Evolutionary conservation across 1,284 basidiomycete genomes (phyloP).

Genomic region (Tilletia walkeri): DNA sequence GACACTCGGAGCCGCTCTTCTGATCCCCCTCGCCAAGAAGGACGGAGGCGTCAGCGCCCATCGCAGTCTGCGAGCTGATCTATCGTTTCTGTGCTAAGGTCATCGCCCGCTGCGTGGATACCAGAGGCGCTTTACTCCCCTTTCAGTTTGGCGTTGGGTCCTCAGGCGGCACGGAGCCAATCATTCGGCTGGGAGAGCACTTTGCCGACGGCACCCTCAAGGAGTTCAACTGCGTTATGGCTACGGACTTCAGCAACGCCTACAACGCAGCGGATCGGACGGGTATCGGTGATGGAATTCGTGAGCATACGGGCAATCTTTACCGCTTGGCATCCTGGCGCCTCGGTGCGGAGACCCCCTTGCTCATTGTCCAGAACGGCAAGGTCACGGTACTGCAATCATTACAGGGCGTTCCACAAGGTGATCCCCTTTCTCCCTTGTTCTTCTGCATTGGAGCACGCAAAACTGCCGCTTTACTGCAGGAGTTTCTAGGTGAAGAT

Average conservation of each 20-base stretch:
- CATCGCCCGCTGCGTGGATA: not conserved
- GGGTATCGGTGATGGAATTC: too few species aligned
- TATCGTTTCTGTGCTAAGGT: not conserved
- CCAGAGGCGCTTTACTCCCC: not conserved
- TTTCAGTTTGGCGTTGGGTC: not conserved
- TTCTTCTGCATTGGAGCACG: conserved; percentile 5
- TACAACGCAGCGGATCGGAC: not conserved
- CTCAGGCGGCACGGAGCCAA: not conserved
- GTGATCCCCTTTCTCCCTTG: too few species aligned
- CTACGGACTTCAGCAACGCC: not conserved
- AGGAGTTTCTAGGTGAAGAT: not conserved
- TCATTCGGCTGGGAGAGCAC: not conserved
- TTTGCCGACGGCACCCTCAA: not conserved
- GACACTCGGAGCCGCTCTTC: not conserved
- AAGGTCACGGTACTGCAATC: not conserved
- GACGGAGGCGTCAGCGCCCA: not conserved
- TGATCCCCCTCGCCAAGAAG: not conserved
- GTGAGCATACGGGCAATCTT: not conserved
- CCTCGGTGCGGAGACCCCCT: not conserved
- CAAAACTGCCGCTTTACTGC: not conserved
- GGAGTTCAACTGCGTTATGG: not conserved
- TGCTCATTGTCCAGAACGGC: not conserved
- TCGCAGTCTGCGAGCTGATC: conserved; percentile 1
- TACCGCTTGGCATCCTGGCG: not conserved
- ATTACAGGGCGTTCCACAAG: not conserved